phyloP scores from a whole-genome alignment of 495 filamentous ascomycete genomes.

The Hypoxylon fuscum region DNA sequence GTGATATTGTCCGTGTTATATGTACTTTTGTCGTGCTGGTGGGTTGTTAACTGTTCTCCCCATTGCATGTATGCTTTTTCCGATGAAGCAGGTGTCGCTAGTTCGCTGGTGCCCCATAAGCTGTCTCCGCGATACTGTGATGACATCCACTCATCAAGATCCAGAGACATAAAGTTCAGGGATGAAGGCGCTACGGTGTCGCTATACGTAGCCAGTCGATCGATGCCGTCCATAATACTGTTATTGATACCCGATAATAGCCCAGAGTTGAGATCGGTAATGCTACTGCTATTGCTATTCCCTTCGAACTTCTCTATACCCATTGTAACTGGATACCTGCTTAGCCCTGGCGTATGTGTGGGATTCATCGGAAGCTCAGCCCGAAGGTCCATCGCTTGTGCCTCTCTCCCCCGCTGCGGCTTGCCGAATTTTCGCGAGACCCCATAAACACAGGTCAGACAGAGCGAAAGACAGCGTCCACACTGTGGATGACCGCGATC shows the following conservation, averaged over 20 bases:
- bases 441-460: slow-evolving; percentile 51
- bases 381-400: neutral
- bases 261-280: neutral
- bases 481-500: slow-evolving; percentile 51
- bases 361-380: neutral
- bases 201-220: neutral
- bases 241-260: neutral
- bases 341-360: neutral
- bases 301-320: neutral
- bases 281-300: neutral
- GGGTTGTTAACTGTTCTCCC: neutral
- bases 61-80: neutral
- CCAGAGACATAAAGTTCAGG: neutral
- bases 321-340: neutral
- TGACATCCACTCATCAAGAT: neutral
- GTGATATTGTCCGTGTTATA: neutral
- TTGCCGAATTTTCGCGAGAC: slow-evolving; percentile 44
- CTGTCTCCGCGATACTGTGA: neutral
- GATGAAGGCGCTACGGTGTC: neutral
- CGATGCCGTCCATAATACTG: neutral
- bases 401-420: slow-evolving; percentile 9
- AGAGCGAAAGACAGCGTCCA: slow-evolving; percentile 46
- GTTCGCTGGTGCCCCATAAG: neutral
- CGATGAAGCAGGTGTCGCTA: neutral
- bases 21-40: neutral